Evolutionary conservation across 352 stramenopile species (phyloP), one percentile per base, ranked within the genome.

Genomic region (Aphanomyces euteiches): DNA sequence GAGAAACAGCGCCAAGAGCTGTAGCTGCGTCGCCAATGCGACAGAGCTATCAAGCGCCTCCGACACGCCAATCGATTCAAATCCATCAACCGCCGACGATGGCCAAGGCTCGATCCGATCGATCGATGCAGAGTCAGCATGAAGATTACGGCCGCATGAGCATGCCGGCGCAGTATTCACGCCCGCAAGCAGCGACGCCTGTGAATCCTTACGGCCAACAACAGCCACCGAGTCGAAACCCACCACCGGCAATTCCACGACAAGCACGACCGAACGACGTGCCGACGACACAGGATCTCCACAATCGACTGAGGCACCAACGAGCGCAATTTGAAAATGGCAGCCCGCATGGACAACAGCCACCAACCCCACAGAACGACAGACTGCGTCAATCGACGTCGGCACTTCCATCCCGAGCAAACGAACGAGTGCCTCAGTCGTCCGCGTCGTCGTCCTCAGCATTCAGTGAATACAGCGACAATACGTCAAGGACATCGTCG

Each of bases 401-500:
- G 59, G 41, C 41, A 40, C 37, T 50, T 21, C 39, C 19, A n/a
- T 19, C 59, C 12, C 37, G 12, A 19, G 7, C 39, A 7, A 40
- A 8, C 37, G 57, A 40, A 7, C 40, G 59, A 8, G 43, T 67
- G 10, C 59, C 59, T 34, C 43, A n/a, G n/a, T 67, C 59, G 39
- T 50, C 54, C 28, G 41, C 59, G 39, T 67, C 59, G 19, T 56
- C 59, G 6, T 67, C 59, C 21, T 67, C 59, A 7, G 41, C 59
- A 10, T 67, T 67, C 36, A 56, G 39, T 28, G 59, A 67, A 36
- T 67, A 67, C 59, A 67, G 59, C 59, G 59, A 67, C 5, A 28
- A 37, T 10, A 40, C 15, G 7, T 13, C 15, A 7, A 13, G 19
- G 21, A 39, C 10, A 39, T n/a, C 5, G 39, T 39, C 59, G 39